Conservation (phyloP, 2,329 filamentous ascomycete genomes). For the Dothidotthia symphoricarpi region DNA sequence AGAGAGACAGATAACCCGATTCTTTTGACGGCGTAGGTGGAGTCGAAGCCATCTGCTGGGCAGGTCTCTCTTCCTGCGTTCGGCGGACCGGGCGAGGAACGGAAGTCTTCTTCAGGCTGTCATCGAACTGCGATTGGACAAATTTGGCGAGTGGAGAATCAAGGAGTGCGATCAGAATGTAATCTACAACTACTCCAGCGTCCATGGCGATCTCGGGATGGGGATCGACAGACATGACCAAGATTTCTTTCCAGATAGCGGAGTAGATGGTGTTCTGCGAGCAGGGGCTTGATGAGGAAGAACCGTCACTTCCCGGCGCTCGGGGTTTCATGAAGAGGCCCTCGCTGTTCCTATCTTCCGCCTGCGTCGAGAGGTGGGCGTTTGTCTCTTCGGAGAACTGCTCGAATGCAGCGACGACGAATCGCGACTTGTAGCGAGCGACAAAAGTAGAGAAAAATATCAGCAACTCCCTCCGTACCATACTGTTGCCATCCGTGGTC, state of each 20-base stretch:
- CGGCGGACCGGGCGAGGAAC: constrained; percentile 48
- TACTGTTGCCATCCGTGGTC: constrained; percentile 88
- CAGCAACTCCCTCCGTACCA: constrained; percentile 89
- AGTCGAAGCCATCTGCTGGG: constrained; percentile 47
- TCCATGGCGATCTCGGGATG: constrained; percentile 89
- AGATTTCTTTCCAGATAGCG: constrained; percentile 88
- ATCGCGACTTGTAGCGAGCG: constrained; percentile 85
- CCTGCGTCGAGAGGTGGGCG: constrained; percentile 10
- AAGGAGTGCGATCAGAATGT: constrained; percentile 73
- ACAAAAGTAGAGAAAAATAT: constrained; percentile 94
- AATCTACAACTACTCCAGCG: constrained; percentile 81
- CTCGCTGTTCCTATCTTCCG: constrained; percentile 29
- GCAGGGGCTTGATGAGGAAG: constrained; percentile 20
- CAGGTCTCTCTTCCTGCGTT: constrained; percentile 28
- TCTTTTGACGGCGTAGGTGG: constrained; percentile 52
- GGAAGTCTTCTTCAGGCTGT: constrained; percentile 54
- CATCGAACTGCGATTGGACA: constrained; percentile 70
- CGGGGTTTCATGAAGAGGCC: constrained; percentile 33
- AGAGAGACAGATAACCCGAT: constrained; percentile 58
- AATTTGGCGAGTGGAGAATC: constrained; percentile 71
- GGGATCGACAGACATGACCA: constrained; percentile 89
- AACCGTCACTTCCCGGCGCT: constrained; percentile 8
- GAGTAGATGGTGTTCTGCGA: constrained; percentile 90
- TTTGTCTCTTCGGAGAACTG: constrained; percentile 77
- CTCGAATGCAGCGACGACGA: constrained; percentile 87